A percentile compares a stretch with the other conserved stretches of the same genome.
phyloP scores from a whole-genome alignment of 1,284 basidiomycete species.

The Neolentinus lepideus region DNA sequence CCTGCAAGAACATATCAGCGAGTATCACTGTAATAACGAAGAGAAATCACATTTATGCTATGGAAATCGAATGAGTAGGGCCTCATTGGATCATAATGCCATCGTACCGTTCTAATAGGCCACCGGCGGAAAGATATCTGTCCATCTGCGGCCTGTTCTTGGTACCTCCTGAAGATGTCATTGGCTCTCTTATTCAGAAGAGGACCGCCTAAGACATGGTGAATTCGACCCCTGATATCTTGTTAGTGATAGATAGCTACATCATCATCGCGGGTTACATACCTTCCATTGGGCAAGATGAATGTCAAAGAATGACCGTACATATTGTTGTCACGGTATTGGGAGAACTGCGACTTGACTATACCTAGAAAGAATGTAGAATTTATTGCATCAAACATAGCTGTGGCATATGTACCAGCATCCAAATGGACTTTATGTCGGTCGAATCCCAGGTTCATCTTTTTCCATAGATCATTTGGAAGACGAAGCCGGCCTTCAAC shows the following conservation, averaged over 20 bases:
- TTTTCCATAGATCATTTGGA: neutral
- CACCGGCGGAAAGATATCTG: conserved; percentile 55
- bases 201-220: conserved; percentile 43
- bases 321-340: neutral
- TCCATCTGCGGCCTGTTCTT: conserved; percentile 50
- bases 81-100: conserved; percentile 3
- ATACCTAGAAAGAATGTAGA: neutral
- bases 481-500: neutral
- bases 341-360: neutral
- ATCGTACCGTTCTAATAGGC: conserved; percentile 55
- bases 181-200: conserved; percentile 39
- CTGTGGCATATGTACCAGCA: neutral
- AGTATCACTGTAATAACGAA: neutral
- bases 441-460: neutral
- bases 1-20: conserved; percentile 28
- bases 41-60: conserved; percentile 55
- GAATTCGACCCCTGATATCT: conserved; percentile 47
- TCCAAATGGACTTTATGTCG: neutral
- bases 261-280: neutral
- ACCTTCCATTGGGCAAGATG: neutral
- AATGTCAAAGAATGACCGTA: neutral
- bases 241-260: neutral
- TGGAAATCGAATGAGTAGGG: neutral
- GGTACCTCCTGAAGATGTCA: conserved; percentile 53
- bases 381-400: neutral